A percentile compares a stretch with the other conserved stretches of the same genome.
phyloP scores from a whole-genome alignment of 202 grass and related monocot genomes.

The Panicum hallii region DNA sequence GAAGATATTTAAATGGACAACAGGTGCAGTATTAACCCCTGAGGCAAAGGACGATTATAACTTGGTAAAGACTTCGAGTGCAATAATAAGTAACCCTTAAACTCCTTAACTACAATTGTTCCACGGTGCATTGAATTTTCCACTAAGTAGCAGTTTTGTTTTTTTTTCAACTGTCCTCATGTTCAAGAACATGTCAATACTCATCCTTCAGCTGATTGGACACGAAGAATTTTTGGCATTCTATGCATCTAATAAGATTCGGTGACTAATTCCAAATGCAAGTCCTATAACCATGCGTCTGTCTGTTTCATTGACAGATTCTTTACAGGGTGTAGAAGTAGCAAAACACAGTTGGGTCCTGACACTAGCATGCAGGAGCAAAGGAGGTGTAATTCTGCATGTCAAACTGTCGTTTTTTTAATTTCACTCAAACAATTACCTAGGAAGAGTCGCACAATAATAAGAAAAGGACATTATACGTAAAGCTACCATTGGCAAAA shows the following conservation, averaged over 20 bases:
- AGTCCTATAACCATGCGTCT: neutral
- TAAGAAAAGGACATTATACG: neutral
- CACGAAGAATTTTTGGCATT: neutral
- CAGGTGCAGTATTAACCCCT: neutral
- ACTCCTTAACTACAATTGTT: conserved; percentile 25
- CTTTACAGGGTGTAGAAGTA: conserved; percentile 22
- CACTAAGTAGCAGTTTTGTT: neutral
- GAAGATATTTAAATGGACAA: conserved; percentile 18
- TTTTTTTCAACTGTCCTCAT: neutral
- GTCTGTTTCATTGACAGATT: conserved; percentile 16
- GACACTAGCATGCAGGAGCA: neutral
- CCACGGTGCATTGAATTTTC: neutral
- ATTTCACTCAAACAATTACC: neutral
- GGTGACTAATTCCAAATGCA: conserved; percentile 4
- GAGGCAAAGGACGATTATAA: neutral
- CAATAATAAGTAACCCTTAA: conserved; percentile 1
- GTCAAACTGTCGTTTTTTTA: neutral
- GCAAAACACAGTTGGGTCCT: neutral
- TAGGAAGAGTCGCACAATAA: neutral
- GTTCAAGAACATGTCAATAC: conserved; percentile 8
- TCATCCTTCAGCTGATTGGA: conserved; percentile 3
- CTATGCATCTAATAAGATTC: conserved; percentile 23
- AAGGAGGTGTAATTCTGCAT: conserved; percentile 1
- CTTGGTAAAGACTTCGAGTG: neutral
- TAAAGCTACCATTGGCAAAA: neutral